phyloP scores from a whole-genome alignment of 1,284 basidiomycete species.

The Leccinum pachyderme region DNA sequence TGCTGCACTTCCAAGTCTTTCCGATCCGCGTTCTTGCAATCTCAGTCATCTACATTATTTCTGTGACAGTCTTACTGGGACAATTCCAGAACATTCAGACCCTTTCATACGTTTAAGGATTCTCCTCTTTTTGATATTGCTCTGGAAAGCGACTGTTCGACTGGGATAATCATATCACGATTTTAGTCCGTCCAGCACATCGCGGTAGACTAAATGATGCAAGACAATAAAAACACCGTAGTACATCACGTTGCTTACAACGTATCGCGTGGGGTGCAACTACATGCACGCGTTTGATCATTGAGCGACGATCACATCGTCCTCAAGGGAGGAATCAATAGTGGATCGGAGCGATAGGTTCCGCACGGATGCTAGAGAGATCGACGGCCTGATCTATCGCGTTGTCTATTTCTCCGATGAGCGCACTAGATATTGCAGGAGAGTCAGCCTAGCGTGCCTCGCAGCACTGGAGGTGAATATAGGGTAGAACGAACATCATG shows the following conservation, averaged over 20 bases:
- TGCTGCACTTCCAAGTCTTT: not conserved
- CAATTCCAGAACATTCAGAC: not conserved
- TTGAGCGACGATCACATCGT: not conserved
- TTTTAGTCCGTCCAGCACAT: not conserved
- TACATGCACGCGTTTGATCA: not conserved
- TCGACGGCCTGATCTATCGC: slow-evolving; percentile 81
- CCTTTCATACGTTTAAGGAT: not conserved
- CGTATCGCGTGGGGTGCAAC: not conserved
- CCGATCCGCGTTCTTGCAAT: not conserved
- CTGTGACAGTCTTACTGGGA: no score
- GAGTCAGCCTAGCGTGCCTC: not conserved
- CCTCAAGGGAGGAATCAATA: slow-evolving; percentile 42
- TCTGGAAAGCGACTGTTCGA: not conserved
- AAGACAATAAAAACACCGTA: not conserved
- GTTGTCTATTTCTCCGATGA: slow-evolving; percentile 91
- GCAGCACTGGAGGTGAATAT: not conserved
- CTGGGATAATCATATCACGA: not conserved
- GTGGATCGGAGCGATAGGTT: slow-evolving; percentile 80
- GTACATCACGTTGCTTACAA: not conserved
- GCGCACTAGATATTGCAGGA: slow-evolving; percentile 50
- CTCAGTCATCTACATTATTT: no score
- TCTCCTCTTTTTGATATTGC: not conserved
- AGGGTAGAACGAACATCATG: slow-evolving; percentile 73
- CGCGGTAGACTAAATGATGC: not conserved
- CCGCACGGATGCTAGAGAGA: slow-evolving; percentile 76